Conservation (phyloP, 169 alveolate genomes). For the Plasmodium cynomolgi region DNA sequence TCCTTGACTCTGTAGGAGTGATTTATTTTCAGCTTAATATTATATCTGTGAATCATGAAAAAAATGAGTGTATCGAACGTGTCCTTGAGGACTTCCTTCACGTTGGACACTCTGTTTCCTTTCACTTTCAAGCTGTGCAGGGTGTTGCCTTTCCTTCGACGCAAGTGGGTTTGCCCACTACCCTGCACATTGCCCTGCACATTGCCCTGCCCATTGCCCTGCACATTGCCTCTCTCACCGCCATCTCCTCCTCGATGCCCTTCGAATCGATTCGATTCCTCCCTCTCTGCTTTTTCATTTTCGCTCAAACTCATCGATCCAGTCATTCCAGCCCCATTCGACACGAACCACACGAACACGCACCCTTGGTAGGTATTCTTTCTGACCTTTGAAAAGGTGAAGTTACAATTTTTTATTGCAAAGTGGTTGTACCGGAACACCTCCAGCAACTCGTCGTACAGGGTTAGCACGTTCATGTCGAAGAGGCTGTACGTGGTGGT, state of each 20-base stretch:
- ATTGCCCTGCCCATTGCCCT: too few species aligned
- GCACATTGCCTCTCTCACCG: too few species aligned
- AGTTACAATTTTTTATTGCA: constrained; percentile 13
- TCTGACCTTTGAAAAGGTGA: constrained; percentile 10
- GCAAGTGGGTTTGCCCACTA: too few species aligned
- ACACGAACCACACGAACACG: not conserved
- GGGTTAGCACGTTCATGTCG: constrained; percentile 15
- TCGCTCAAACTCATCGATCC: not conserved
- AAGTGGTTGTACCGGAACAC: constrained; percentile 20
- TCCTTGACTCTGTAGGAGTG: constrained; percentile 21
- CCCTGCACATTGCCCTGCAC: too few species aligned
- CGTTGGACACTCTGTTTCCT: constrained; percentile 8
- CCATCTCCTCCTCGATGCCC: not conserved
- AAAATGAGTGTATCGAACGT: constrained; percentile 36
- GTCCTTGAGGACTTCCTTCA: constrained; percentile 16
- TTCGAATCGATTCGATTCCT: not conserved
- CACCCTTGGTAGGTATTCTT: constrained; percentile 27
- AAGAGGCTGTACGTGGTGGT: not conserved
- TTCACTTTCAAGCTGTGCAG: not conserved
- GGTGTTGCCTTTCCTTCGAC: not conserved
- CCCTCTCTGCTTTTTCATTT: too few species aligned
- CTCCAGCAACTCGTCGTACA: constrained; percentile 25
- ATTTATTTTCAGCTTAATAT: constrained; percentile 22
- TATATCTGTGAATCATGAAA: constrained; percentile 15
- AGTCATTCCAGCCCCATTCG: not conserved